A percentile compares a stretch with the other conserved stretches of the same genome.
Evolutionary conservation across 331 rosid genomes (phyloP).

Genomic region (Pyracantha coccinea): DNA sequence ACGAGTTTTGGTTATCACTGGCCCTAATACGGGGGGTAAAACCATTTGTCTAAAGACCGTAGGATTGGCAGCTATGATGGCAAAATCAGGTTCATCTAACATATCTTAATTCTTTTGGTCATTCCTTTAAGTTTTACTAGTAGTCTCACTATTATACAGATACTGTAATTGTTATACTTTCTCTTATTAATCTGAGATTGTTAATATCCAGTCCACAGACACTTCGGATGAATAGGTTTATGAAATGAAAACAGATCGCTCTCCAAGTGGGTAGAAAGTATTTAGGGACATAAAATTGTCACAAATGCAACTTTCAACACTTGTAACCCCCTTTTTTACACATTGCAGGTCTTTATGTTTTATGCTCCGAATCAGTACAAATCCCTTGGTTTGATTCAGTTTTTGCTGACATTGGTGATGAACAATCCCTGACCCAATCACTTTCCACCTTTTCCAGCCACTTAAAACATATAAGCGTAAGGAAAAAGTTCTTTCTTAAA

Average conservation of each 20-base stretch:
- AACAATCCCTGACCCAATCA: slow-evolving; percentile 85
- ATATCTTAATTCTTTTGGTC: neutral
- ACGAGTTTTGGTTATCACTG: slow-evolving; percentile 78
- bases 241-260: neutral
- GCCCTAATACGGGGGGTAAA: slow-evolving; percentile 97
- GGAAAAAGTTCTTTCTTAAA: slow-evolving; percentile 15
- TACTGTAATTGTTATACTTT: neutral
- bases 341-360: slow-evolving; percentile 72
- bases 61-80: slow-evolving; percentile 97
- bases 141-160: neutral
- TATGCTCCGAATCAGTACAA: slow-evolving; percentile 79
- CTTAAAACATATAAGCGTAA: slow-evolving; percentile 83
- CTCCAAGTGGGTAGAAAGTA: neutral
- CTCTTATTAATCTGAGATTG: neutral
- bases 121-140: neutral
- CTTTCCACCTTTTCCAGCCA: slow-evolving; percentile 94
- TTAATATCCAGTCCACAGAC: neutral
- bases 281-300: neutral
- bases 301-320: neutral
- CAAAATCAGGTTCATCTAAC: slow-evolving; percentile 69
- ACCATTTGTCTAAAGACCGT: slow-evolving; percentile 85
- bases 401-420: slow-evolving; percentile 94
- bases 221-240: neutral
- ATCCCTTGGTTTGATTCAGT: slow-evolving; percentile 97
- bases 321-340: neutral